These are phyloP conservation scores for Dimargaris verticillata DNA, from an alignment of 192 early-diverging fungal genomes.

Conservation along the genomic window DNA sequence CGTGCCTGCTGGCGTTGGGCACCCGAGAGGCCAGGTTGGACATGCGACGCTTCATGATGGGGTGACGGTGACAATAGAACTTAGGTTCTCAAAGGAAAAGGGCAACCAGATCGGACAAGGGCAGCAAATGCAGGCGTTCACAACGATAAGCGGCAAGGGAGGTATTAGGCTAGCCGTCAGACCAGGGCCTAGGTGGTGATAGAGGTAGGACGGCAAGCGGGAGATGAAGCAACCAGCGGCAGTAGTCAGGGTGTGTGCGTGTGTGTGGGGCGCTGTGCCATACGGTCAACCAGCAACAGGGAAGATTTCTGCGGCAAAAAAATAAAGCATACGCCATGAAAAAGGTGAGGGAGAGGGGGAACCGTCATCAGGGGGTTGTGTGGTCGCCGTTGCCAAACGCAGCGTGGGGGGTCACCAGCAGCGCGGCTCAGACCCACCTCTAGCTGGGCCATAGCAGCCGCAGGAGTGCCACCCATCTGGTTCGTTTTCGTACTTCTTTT, in stretches of 20 bases:
- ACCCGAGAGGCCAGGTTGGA: constrained; percentile 11
- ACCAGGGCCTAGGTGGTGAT: not conserved
- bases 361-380: no score
- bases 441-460: no score
- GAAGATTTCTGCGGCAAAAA: not conserved
- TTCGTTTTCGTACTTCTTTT: no score
- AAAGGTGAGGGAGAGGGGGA: no score
- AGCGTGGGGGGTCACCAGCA: no score
- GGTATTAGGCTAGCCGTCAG: not conserved
- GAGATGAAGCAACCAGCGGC: not conserved
- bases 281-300: not conserved
- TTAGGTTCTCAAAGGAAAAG: not conserved
- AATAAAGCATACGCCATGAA: not conserved
- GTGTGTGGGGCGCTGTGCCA: not conserved
- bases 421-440: no score
- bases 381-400: no score
- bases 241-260: not conserved
- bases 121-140: not conserved
- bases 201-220: not conserved
- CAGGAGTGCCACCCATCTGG: no score
- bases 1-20: constrained; percentile 1
- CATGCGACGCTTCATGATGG: constrained; percentile 9
- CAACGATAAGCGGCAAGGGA: not conserved
- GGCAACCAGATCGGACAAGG: not conserved
- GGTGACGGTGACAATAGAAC: not conserved